Percentiles rank a stretch among this genome's conserved stretches.
Conservation (phyloP, 345 rosid species). For the Eucalyptus grandis region DNA sequence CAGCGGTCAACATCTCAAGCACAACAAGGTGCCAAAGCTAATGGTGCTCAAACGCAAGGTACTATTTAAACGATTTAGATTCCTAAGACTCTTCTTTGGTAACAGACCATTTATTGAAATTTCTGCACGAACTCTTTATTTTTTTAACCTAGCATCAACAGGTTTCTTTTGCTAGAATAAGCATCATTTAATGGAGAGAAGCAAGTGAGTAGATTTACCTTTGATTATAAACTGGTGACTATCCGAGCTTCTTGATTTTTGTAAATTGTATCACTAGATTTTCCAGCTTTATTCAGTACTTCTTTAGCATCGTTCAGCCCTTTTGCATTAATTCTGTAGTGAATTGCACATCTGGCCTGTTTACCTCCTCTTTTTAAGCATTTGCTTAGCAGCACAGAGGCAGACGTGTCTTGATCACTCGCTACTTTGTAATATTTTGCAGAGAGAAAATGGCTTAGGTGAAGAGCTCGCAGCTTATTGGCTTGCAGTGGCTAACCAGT, state of each 20-base stretch:
- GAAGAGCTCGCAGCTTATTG: not conserved
- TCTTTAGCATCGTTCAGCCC: not conserved
- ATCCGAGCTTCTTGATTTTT: not conserved
- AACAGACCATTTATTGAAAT: not conserved
- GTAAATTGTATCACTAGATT: not conserved
- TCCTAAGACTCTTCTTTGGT: not conserved
- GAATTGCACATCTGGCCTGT: not conserved
- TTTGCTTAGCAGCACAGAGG: not conserved
- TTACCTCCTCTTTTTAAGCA: not conserved
- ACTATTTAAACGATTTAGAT: not conserved
- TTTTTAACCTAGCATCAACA: not conserved
- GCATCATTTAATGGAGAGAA: not conserved
- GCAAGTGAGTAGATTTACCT: not conserved
- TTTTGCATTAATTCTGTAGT: not conserved
- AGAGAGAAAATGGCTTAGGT: conserved; percentile 94
- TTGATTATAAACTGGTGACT: not conserved
- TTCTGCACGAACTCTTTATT: not conserved
- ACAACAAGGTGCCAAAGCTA: conserved; percentile 58
- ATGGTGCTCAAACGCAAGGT: conserved; percentile 24
- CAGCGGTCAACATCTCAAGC: conserved; percentile 58
- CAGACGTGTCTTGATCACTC: not conserved
- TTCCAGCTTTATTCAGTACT: not conserved
- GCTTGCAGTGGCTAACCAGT: not conserved
- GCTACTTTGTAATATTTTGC: not conserved
- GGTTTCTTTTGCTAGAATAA: not conserved